Percentiles rank a stretch among this genome's conserved stretches.
Conservation (phyloP, 805 yeast genomes). For the Huiozyma sinensis region DNA sequence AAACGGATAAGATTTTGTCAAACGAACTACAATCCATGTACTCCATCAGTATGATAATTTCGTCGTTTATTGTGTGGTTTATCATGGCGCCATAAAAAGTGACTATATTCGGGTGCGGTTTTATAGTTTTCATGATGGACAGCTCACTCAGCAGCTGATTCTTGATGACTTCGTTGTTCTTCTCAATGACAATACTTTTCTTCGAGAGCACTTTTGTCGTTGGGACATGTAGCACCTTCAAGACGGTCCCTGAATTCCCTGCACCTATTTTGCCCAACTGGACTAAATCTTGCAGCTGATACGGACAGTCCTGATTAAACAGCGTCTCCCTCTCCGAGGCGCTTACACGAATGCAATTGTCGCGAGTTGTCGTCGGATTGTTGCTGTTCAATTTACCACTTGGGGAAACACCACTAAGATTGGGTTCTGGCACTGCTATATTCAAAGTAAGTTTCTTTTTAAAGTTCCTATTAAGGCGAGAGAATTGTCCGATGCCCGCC, state of each 20-base stretch:
- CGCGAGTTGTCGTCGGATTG: neutral
- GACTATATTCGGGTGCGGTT: conserved; percentile 64
- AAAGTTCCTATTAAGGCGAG: too few relatives aligned
- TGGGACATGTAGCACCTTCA: conserved; percentile 81
- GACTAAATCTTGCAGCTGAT: conserved; percentile 58
- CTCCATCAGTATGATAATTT: conserved; percentile 89
- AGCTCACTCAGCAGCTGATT: conserved; percentile 77
- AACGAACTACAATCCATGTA: conserved; percentile 91
- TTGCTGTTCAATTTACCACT: neutral
- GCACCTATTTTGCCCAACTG: conserved; percentile 72
- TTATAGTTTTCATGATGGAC: conserved; percentile 83
- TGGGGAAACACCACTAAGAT: neutral
- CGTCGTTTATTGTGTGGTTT: conserved; percentile 38
- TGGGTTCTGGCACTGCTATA: too few relatives aligned
- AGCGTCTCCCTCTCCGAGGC: conserved; percentile 3
- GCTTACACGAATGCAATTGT: neutral
- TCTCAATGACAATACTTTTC: conserved; percentile 77
- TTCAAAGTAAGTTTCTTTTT: too few relatives aligned
- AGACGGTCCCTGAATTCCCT: conserved; percentile 91
- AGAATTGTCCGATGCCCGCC: neutral
- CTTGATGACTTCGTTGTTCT: conserved; percentile 37
- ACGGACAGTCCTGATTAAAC: conserved; percentile 3
- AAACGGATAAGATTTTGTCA: conserved; percentile 57
- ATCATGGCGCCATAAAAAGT: conserved; percentile 88
- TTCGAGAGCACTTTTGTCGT: conserved; percentile 84